Conservation (phyloP, 2,329 filamentous ascomycete genomes). For the Epichloe glyceriae region DNA sequence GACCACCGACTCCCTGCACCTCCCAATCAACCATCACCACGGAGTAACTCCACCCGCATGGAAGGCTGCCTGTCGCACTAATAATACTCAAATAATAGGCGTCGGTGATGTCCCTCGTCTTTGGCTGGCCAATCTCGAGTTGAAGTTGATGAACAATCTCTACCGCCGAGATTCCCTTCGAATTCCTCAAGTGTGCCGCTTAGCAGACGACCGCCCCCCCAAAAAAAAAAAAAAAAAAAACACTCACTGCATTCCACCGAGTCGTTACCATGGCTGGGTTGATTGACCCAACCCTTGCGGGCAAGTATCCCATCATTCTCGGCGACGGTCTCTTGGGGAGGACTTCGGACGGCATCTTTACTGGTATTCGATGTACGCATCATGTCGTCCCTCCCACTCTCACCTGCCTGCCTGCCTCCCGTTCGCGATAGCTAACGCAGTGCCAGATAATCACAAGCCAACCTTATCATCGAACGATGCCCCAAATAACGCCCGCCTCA, state of each 20-base stretch:
- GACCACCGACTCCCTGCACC: background rate
- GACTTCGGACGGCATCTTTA: slow-evolving; percentile 44
- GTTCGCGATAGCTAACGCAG: background rate
- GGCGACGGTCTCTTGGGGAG: slow-evolving; percentile 48
- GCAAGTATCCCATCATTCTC: slow-evolving; percentile 50
- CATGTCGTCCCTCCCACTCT: background rate
- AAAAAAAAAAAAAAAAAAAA: too few relatives aligned
- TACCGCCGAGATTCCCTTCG: background rate
- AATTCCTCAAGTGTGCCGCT: background rate
- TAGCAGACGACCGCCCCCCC: background rate
- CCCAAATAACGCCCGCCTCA: slow-evolving; percentile 36
- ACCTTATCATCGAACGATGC: slow-evolving; percentile 34
- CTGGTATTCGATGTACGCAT: slow-evolving; percentile 44
- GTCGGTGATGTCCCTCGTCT: background rate
- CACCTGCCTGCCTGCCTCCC: background rate
- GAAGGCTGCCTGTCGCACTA: background rate
- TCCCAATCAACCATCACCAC: background rate
- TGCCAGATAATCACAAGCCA: slow-evolving; percentile 49
- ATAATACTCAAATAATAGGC: background rate
- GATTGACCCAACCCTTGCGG: slow-evolving; percentile 47
- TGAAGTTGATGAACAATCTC: too few relatives aligned
- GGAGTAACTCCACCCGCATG: background rate
- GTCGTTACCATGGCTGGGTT: slow-evolving; percentile 21
- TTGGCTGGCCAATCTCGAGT: background rate
- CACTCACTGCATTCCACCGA: background rate